Base-by-base conservation (phyloP, 1,139 yeast species). In the Nakaseomyces uthaithaninus region DNA sequence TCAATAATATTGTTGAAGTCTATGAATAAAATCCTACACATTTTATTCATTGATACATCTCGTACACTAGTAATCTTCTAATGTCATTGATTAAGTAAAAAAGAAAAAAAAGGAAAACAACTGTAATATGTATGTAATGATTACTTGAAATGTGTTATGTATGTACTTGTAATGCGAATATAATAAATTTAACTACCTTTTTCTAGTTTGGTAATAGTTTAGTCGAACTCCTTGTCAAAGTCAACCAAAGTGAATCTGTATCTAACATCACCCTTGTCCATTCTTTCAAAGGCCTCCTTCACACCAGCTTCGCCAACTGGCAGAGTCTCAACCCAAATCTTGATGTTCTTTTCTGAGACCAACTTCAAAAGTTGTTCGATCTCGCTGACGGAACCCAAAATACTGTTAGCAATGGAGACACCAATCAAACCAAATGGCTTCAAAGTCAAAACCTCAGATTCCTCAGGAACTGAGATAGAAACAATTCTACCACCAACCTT, bases 171-270 rank as follows among this genome's bases (percentile, higher is more conserved):
- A n/a, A n/a, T n/a, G n/a, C n/a, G n/a, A n/a, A n/a, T n/a, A n/a
- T n/a, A n/a, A n/a, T n/a, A n/a, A n/a, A n/a, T n/a, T n/a, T n/a
- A n/a, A n/a, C n/a, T n/a, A n/a, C n/a, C n/a, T n/a, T n/a, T n/a
- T n/a, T n/a, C n/a, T n/a, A n/a, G n/a, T n/a, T n/a, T n/a, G n/a
- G n/a, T n/a, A n/a, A n/a, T n/a, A 9, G 12, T n/a, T 28, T 27
- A 36, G 27, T 27, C 27, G 24, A 50, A 50, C 37, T 45, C 48
- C 36, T 50, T 50, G 27, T 49, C 50, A 28, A 27, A 53, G 27
- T 49, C 77, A 41, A 74, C 71, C 52, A 79, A 65, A 10, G 77
- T 79, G 53, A 76, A 72, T 66, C 86, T 74, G 59, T 76, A 80
- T 48, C 71, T 69, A 42, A 75, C 80, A 46, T 77, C 78, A 53